Base-by-base conservation (phyloP, 2,329 filamentous ascomycete species). In the Ceratocystis diversiconidia region DNA sequence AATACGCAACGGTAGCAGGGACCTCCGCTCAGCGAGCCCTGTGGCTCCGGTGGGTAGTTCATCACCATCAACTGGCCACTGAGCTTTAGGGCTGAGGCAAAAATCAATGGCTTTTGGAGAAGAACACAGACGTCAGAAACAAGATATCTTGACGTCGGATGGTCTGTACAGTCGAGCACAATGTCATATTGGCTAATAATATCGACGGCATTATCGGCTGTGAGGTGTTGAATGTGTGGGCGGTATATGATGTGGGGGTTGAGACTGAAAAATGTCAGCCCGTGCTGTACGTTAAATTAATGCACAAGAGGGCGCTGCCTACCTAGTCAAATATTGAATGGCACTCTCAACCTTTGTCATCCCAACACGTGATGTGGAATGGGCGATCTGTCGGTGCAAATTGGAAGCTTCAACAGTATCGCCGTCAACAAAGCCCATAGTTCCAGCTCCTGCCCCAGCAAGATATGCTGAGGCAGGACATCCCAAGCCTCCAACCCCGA, bases 1-100 rank as follows among this genome's bases (percentile, higher is more conserved):
- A 96, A 99, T 12, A 97, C 83, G 72, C 94, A 99, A 52, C 94
- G 82, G 75, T 99, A 99, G 75, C 94, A 99, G 0, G 92, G 92
- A 0, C 91, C 89, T 0, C 88, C 86, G 0, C 76, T 72, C 1
- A 73, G 65, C 67, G 75, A 71, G 0, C 85, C 86, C 8, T 80
- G 78, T 1, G 82, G 77, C 6, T 79, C 76, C 0, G 90, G 83
- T 1, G 92, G 92, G 67, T 86, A 85, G 74, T 97, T 96, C 63
- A 97, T 80, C 0, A 95, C 83, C 70, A 95, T 89, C 2, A 97
- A 80, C 75, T 97, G 92, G 1, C 94, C 94, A 66, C 96, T 92
- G 0, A 87, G 90, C 19, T 90, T 85, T 28, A 97, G 81, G 0
- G 94, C 92, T 0, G 92, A 95, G 0, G 92, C 94, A 2, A 91